A percentile compares a stretch with the other conserved stretches of the same genome.
These are phyloP conservation scores for Lupinus albus DNA, from an alignment of 306 rosid genomes.

Conservation along the genomic window DNA sequence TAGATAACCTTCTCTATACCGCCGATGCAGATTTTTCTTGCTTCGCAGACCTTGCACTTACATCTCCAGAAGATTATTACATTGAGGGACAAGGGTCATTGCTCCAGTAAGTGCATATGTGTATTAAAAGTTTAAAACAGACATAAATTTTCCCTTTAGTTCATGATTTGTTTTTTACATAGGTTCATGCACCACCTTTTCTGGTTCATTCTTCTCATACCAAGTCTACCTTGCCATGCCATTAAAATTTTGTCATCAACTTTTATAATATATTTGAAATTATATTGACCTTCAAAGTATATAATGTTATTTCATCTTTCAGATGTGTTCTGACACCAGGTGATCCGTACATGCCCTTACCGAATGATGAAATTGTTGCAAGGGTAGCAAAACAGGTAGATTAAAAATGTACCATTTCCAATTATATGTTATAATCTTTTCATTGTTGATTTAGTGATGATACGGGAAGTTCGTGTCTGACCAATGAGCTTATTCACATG, in stretches of 20 bases:
- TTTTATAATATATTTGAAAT: constrained; percentile 9
- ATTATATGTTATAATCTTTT: constrained; percentile 22
- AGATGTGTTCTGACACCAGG: constrained; percentile 98
- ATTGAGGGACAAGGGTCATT: constrained; percentile 95
- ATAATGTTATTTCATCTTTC: constrained; percentile 40
- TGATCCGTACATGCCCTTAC: constrained; percentile 97
- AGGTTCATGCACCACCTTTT: not conserved
- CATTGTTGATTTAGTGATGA: constrained; percentile 25
- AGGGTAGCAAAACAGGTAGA: constrained; percentile 87
- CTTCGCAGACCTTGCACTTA: constrained; percentile 93
- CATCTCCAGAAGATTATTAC: constrained; percentile 94
- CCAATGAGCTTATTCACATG: constrained; percentile 4
- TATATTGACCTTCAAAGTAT: constrained; percentile 36
- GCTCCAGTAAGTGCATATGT: constrained; percentile 74
- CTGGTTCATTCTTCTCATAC: not conserved
- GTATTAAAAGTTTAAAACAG: not conserved
- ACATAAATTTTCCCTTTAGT: not conserved
- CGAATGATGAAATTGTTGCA: constrained; percentile 81
- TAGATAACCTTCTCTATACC: constrained; percentile 95
- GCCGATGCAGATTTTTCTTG: constrained; percentile 99
- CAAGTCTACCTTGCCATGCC: not conserved
- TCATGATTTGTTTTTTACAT: constrained; percentile 5
- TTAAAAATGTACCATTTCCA: constrained; percentile 11
- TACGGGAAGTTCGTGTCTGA: not conserved
- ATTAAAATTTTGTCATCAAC: not conserved